Conservation (phyloP, 2,329 filamentous ascomycete genomes). For the Myriosclerotinia curreyana region DNA sequence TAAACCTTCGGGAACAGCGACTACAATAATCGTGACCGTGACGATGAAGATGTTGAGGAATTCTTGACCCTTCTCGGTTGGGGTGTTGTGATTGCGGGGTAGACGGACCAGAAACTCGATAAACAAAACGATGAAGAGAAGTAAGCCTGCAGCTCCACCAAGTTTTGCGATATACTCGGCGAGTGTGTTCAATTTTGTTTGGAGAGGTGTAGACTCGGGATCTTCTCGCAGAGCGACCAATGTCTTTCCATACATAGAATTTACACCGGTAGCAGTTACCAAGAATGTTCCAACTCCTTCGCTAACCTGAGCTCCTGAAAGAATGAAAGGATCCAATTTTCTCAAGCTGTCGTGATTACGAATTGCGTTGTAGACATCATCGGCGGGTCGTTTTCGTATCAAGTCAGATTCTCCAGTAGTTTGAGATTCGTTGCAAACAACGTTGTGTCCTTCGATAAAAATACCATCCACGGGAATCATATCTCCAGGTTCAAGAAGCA, state of each 20-base stretch:
- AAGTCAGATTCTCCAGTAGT: conserved; percentile 74
- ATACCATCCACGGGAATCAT: conserved; percentile 71
- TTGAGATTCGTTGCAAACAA: conserved; percentile 71
- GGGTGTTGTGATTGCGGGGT: conserved; percentile 46
- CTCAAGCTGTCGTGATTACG: conserved; percentile 56
- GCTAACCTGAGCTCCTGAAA: conserved; percentile 74
- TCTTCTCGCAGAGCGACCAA: conserved; percentile 76
- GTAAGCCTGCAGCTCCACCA: conserved; percentile 65
- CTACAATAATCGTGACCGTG: conserved; percentile 64
- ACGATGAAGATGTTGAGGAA: conserved; percentile 63
- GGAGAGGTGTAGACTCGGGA: conserved; percentile 73
- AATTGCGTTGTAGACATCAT: conserved; percentile 63
- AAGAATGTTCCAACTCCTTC: conserved; percentile 74
- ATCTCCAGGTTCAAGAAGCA: conserved; percentile 71
- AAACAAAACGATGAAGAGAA: conserved; percentile 75
- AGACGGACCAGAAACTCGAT: conserved; percentile 72
- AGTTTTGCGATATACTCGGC: conserved; percentile 79
- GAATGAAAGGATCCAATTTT: conserved; percentile 75
- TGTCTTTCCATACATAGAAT: conserved; percentile 74
- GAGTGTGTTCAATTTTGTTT: conserved; percentile 72
- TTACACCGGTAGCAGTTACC: conserved; percentile 69
- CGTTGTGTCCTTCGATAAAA: conserved; percentile 62
- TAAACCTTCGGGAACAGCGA: conserved; percentile 66
- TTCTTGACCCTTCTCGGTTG: conserved; percentile 57
- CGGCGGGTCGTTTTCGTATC: conserved; percentile 62